Base-by-base conservation (phyloP, 225 moss, liverwort and hornwort genomes). In the Rhytidiadelphus loreus region DNA sequence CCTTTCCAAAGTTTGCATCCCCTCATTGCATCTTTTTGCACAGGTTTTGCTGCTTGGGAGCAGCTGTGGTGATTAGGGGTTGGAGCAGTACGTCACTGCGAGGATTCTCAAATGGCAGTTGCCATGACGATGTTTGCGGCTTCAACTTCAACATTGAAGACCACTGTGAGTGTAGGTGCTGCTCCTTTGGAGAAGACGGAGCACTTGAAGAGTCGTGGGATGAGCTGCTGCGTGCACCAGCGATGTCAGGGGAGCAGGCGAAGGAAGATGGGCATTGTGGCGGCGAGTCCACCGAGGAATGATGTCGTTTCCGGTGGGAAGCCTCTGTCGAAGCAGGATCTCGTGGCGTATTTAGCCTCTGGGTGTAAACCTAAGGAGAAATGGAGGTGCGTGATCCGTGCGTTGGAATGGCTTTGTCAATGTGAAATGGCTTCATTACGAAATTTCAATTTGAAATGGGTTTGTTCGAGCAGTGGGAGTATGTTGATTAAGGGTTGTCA, bases 351-450 rank as follows among this genome's bases (percentile, higher is more conserved):
- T 83, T 90, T 97, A 82, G 95, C 95, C 21, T 97, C 97, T 7
- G 97, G 97, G 62, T 97, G 96, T 84, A 97, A 97, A 89, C 94
- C 94, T 33, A 95, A 93, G 72, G 91, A 94, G 58, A 96, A 93
- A 72, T 97, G 95, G 97, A 95, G 96, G 97, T 97, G 61, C 41
- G 55, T 58, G 61, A 61, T 44, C 16, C 17, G 26, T n/a, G 26
- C 39, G 55, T 53, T 39, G 8, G 63, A 66, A n/a, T 68, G 69
- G 21, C 14, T 80, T 56, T 10, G 50, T 39, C 65, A 58, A 64
- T 65, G 86, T 58, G 16, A 5, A 4, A 16, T 52, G 29, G 22
- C 21, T 81, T 70, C 56, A 26, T 33, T 55, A 48, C 63, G 63
- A 28, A 48, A 12, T 56, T 59, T 33, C 22, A 12, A 69, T 65